Conservation (phyloP, 2,329 filamentous ascomycete species). For the Sporothrix inflata region DNA sequence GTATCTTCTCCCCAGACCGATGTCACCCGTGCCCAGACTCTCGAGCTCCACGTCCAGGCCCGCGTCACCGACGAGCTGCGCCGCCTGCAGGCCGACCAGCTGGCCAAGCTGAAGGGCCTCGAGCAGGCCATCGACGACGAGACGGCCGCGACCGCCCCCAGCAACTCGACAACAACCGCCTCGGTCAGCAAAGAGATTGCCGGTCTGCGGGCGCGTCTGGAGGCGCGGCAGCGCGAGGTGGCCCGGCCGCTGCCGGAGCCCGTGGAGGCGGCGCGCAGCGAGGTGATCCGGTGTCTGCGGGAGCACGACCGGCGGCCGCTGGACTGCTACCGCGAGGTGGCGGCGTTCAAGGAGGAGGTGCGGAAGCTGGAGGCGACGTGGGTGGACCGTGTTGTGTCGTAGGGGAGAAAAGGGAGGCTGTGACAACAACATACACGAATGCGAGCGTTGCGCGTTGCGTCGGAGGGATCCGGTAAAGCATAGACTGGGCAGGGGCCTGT, state of each 20-base stretch:
- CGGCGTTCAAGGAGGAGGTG: conserved; percentile 87
- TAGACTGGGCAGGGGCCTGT: background rate
- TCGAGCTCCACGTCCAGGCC: conserved; percentile 85
- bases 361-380: conserved; percentile 82
- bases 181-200: conserved; percentile 63
- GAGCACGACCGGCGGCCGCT: conserved; percentile 84
- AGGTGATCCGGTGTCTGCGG: conserved; percentile 78
- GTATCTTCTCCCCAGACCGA: conserved; percentile 67
- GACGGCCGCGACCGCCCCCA: background rate
- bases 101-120: conserved; percentile 65
- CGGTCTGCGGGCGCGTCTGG: conserved; percentile 61
- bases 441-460: no score
- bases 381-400: conserved; percentile 77
- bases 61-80: conserved; percentile 86
- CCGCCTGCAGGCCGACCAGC: conserved; percentile 72
- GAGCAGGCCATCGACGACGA: conserved; percentile 37
- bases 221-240: conserved; percentile 66
- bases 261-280: conserved; percentile 74
- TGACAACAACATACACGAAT: no score
- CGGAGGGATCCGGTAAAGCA: background rate
- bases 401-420: no score
- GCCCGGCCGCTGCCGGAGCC: conserved; percentile 66
- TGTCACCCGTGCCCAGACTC: conserved; percentile 76
- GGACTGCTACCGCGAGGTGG: conserved; percentile 93
- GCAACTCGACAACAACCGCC: conserved; percentile 23